Evolutionary conservation across 257 asterid species (phyloP).

Genomic region (Solanum peruvianum): DNA sequence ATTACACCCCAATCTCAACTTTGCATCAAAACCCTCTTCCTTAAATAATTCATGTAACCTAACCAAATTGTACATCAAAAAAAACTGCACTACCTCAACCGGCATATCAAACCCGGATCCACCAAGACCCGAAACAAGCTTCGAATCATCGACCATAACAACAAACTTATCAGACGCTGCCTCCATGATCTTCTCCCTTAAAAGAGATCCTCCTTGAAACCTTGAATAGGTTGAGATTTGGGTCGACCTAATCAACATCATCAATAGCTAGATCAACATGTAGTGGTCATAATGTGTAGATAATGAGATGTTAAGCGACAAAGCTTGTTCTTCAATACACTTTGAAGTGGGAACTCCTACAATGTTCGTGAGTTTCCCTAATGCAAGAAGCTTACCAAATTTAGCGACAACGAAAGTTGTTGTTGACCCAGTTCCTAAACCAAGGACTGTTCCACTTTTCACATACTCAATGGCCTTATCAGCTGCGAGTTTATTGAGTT

Average conservation of each 20-base stretch:
- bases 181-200: conserved; percentile 93
- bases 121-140: conserved; percentile 65
- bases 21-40: conserved; percentile 68
- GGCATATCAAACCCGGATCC: conserved; percentile 97
- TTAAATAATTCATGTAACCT: conserved; percentile 58
- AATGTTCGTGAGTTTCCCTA: conserved; percentile 55
- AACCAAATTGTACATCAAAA: conserved; percentile 62
- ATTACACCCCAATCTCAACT: conserved; percentile 45
- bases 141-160: conserved; percentile 79
- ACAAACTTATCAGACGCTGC: conserved; percentile 81
- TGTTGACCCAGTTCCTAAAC: conserved; percentile 96
- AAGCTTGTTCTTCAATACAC: conserved; percentile 65
- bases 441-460: conserved; percentile 80
- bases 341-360: conserved; percentile 78
- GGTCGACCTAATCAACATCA: conserved; percentile 94
- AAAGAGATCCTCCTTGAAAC: conserved; percentile 87
- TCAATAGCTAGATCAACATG: conserved; percentile 66
- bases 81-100: conserved; percentile 86
- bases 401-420: conserved; percentile 92
- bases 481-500: conserved; percentile 80
- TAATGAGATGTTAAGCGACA: conserved; percentile 45
- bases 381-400: conserved; percentile 60
- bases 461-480: conserved; percentile 89
- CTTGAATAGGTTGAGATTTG: conserved; percentile 74
- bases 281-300: conserved; percentile 67